These are phyloP conservation scores for Rhinocladiella mackenziei DNA, from an alignment of 2,329 filamentous ascomycete genomes.

Conservation along the genomic window DNA sequence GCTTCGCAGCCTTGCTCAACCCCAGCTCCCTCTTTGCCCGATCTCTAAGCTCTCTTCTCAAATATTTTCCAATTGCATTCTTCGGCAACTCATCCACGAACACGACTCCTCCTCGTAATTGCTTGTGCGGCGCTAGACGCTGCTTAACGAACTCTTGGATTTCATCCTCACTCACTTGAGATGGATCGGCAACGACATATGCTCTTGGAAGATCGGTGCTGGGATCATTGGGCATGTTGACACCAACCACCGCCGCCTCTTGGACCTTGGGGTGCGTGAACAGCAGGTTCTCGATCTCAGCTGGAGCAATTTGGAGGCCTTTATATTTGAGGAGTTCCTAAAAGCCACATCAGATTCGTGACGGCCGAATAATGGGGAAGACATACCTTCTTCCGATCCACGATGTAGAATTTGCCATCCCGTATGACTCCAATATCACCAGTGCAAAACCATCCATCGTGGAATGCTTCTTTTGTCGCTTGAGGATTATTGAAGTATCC, in stretches of 20 bases:
- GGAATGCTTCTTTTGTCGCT: conserved; percentile 32
- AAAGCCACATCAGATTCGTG: not conserved
- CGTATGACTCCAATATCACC: conserved; percentile 29
- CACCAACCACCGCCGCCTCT: conserved; percentile 57
- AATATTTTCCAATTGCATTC: conserved; percentile 28
- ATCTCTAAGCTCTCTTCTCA: conserved; percentile 26
- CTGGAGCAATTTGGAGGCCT: conserved; percentile 61
- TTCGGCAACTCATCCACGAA: conserved; percentile 28
- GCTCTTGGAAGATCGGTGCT: conserved; percentile 57
- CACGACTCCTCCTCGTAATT: conserved; percentile 27
- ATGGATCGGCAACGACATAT: conserved; percentile 46
- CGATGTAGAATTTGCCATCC: conserved; percentile 74
- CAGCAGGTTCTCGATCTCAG: conserved; percentile 54
- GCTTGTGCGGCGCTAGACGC: conserved; percentile 25
- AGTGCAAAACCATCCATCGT: conserved; percentile 36
- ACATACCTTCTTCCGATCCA: conserved; percentile 62
- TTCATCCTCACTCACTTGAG: conserved; percentile 21
- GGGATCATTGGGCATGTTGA: conserved; percentile 44
- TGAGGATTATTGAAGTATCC: conserved; percentile 35
- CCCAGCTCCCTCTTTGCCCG: conserved; percentile 29
- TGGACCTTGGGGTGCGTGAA: conserved; percentile 41
- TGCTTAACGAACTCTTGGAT: conserved; percentile 26
- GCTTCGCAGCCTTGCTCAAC: conserved; percentile 4
- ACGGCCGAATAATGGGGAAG: conserved; percentile 25
- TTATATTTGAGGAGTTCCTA: conserved; percentile 53